Conservation (phyloP, 1,139 yeast genomes). For the Pneumocystis wakefieldiae region DNA sequence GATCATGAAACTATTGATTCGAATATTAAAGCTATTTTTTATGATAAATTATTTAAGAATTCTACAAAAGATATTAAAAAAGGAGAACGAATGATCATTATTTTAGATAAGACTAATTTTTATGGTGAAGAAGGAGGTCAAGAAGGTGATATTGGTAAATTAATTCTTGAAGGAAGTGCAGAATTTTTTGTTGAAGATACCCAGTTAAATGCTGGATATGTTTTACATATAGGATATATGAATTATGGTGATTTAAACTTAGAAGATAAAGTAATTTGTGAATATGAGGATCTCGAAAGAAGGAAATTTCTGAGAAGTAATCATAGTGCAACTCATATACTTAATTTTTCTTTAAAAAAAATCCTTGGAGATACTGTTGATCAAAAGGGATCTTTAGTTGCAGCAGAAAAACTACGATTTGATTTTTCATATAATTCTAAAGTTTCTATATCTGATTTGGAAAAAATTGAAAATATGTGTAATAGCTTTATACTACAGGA, state of each 20-base stretch:
- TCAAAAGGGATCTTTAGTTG: conserved; percentile 93
- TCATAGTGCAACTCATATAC: conserved; percentile 95
- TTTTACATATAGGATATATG: conserved; percentile 79
- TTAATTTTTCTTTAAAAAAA: conserved; percentile 75
- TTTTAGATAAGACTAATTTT: conserved; percentile 81
- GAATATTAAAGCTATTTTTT: conserved; percentile 50
- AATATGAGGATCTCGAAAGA: conserved; percentile 69
- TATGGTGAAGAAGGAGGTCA: conserved; percentile 99
- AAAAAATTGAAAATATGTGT: conserved; percentile 57
- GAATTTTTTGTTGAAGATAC: conserved; percentile 86
- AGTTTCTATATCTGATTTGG: conserved; percentile 55
- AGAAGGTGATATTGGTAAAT: conserved; percentile 85
- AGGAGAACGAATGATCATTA: conserved; percentile 54
- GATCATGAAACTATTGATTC: conserved; percentile 23
- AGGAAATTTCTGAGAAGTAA: conserved; percentile 95
- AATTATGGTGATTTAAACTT: conserved; percentile 59
- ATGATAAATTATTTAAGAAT: conserved; percentile 47
- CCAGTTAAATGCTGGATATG: conserved; percentile 86
- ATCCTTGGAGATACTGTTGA: conserved; percentile 78
- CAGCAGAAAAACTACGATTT: conserved; percentile 86
- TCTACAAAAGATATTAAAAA: conserved; percentile 30
- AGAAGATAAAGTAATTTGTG: conserved; percentile 62
- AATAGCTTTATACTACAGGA: conserved; percentile 59
- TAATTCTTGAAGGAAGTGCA: conserved; percentile 72
- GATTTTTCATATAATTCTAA: conserved; percentile 83